phyloP scores from a whole-genome alignment of 1,139 yeast genomes.

The Spathaspora sp. region DNA sequence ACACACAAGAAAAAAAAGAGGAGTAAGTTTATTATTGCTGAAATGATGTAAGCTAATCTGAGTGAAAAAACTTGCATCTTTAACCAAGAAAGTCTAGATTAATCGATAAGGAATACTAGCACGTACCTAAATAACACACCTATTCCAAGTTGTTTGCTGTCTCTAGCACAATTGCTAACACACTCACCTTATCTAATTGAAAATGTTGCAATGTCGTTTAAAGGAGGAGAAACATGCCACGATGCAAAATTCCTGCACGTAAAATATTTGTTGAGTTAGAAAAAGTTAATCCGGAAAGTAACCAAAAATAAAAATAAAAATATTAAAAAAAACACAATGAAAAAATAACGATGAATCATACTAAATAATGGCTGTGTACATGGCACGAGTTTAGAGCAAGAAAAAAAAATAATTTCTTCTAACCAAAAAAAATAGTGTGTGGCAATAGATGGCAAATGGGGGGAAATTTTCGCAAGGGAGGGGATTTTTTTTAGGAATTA shows the following conservation, averaged over 20 bases:
- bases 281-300: neutral
- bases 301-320: neutral
- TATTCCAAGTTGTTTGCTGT: neutral
- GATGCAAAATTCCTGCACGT: neutral
- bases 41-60: neutral
- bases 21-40: neutral
- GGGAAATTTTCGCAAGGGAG: neutral
- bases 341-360: neutral
- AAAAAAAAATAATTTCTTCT: too few species aligned
- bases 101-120: neutral
- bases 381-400: neutral
- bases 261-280: conserved; percentile 1
- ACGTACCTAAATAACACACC: too few species aligned
- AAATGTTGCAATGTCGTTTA: neutral
- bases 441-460: neutral
- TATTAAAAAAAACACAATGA: neutral
- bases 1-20: neutral
- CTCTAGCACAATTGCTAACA: neutral
- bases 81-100: neutral
- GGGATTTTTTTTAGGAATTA: neutral
- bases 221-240: neutral
- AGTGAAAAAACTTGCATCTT: neutral
- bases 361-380: neutral
- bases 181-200: neutral
- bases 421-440: neutral